Evolutionary conservation across 208 protist genomes (phyloP).

Genomic region (Trichomonas vaginalis): DNA sequence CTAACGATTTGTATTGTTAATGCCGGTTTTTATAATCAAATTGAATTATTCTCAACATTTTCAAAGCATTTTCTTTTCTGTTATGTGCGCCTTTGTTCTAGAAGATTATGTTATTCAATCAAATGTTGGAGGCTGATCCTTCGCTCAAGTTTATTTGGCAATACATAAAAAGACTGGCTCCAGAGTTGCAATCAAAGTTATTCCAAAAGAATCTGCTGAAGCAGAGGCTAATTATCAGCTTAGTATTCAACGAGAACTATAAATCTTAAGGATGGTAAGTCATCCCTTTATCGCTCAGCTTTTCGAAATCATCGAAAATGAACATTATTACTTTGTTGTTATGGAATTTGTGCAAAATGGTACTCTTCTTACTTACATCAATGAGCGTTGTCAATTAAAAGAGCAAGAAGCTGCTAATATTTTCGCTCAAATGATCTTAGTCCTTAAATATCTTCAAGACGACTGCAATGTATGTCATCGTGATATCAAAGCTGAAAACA

Average conservation of each 20-base stretch:
- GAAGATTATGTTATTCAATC: background rate
- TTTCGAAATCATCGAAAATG: background rate
- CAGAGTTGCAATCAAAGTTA: background rate
- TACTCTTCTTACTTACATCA: background rate
- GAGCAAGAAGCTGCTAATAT: background rate
- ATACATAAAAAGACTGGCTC: background rate
- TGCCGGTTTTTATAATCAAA: no score
- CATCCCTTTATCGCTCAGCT: background rate
- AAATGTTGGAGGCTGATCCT: background rate
- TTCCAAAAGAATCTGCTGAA: background rate
- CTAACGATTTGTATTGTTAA: no score
- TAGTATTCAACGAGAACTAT: background rate
- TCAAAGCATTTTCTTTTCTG: no score
- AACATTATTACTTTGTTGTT: background rate
- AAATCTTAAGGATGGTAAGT: background rate
- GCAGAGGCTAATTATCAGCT: background rate
- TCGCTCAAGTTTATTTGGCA: background rate
- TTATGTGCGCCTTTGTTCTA: background rate
- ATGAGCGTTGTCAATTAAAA: background rate
- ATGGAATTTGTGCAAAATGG: background rate
- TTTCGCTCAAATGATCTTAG: background rate
- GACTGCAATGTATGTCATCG: background rate
- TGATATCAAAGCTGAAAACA: background rate
- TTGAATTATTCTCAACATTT: no score
- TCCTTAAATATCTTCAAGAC: background rate